Base-by-base conservation (phyloP, 2,329 filamentous ascomycete species). In the Aureobasidium sp. region DNA sequence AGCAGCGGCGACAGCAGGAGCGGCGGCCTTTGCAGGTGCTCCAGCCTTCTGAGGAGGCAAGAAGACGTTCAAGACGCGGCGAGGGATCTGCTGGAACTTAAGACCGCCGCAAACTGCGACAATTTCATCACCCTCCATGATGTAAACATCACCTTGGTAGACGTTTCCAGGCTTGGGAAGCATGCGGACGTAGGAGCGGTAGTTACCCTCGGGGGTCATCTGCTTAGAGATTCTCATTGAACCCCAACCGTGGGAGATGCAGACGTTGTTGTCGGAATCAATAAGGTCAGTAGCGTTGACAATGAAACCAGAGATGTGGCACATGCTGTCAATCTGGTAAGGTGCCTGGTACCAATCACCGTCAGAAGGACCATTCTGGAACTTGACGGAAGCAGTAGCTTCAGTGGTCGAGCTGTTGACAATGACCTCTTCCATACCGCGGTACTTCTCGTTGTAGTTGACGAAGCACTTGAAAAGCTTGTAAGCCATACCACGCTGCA, bases 401-500 rank as follows among this genome's bases (percentile, higher is more conserved):
- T 81, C 78, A 27, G 76, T 77, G 50, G 74, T 68, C 53, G 75
- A 73, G 55, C 76, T 75, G 61, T 80, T 77, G 10, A 81, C 70
- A 45, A 80, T 77, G 42, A 81, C 78, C 60, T 80, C 78, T 40
- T 77, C 71, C 69, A 81, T 81, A 45, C 76, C 77, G 51, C 77
- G 74, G 66, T 78, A 81, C 61, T 75, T 78, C 54, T 74, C 71
- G 54, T 76, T 73, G 59, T 81, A 81, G 45, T 74, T 75, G 32
- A 81, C 79, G 27, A 81, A 69, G 50, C 76, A 73, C 62, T 77
- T 77, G 70, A 81, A 81, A 48, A 85, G 77, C 70, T 90, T 90
- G 77, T 93, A 93, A 12, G 85, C 84, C 71, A 90, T 80, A 29
- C 85, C 85, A 22, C 85, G 81, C 45, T 85, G 79, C 57, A 90